These are phyloP conservation scores for Pichia nanzhaoensis DNA, from an alignment of 805 yeast genomes.

Conservation along the genomic window DNA sequence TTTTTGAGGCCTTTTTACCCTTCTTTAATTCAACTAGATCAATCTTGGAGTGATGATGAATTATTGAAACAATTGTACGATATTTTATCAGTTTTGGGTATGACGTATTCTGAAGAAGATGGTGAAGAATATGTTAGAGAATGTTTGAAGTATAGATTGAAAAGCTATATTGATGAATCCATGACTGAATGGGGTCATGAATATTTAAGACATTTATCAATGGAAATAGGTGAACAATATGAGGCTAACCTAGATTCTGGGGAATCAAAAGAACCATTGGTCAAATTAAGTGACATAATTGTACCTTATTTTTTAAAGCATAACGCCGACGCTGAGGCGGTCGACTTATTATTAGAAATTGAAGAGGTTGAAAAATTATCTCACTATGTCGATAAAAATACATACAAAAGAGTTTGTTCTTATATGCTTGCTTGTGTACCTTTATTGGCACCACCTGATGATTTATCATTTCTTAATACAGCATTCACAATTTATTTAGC, in stretches of 20 bases:
- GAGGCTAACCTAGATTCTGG: conserved; percentile 39
- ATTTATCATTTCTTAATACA: conserved; percentile 73
- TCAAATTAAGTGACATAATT: conserved; percentile 64
- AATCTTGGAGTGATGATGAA: conserved; percentile 47
- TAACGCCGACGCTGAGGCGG: conserved; percentile 98
- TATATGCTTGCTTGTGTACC: conserved; percentile 98
- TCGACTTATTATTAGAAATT: conserved; percentile 83
- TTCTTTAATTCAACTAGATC: conserved; percentile 56
- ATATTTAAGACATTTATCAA: conserved; percentile 89
- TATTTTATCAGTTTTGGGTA: conserved; percentile 84
- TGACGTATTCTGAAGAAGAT: conserved; percentile 84
- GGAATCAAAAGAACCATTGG: conserved; percentile 31
- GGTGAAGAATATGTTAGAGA: conserved; percentile 48
- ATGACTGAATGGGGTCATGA: conserved; percentile 96
- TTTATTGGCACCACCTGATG: conserved; percentile 91
- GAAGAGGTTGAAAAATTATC: conserved; percentile 81
- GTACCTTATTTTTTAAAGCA: conserved; percentile 88
- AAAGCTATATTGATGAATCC: conserved; percentile 38
- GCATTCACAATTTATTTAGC: conserved; percentile 80
- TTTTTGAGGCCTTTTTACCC: conserved; percentile 86
- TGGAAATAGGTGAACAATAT: conserved; percentile 88
- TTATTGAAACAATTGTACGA: conserved; percentile 63
- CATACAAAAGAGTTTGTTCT: conserved; percentile 83
- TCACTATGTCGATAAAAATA: conserved; percentile 75
- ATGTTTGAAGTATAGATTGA: conserved; percentile 70